A percentile compares a stretch with the other conserved stretches of the same genome.
phyloP scores from a whole-genome alignment of 2,329 filamentous ascomycete genomes.

The Fusarium nelsonii region DNA sequence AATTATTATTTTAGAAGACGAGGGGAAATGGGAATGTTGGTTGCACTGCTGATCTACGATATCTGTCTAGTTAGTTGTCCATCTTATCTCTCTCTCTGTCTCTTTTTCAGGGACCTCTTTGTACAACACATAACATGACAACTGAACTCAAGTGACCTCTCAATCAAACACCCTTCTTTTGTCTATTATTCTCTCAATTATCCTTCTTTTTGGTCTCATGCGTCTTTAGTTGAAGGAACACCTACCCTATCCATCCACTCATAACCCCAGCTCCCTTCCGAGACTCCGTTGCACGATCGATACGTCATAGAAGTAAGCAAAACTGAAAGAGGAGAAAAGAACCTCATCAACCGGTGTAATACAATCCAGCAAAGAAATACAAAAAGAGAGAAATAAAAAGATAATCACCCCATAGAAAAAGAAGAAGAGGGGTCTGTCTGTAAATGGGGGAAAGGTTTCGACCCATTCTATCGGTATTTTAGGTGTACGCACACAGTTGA shows the following conservation, averaged over 20 bases:
- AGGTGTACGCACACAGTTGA: background rate
- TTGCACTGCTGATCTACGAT: constrained; percentile 18
- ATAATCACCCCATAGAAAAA: background rate
- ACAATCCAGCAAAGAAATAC: background rate
- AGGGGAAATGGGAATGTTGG: constrained; percentile 15
- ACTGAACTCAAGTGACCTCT: background rate
- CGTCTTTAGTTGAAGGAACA: background rate
- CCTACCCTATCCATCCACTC: background rate
- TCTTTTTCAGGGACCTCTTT: background rate
- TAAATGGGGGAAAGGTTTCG: background rate
- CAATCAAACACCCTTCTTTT: too few relatives aligned
- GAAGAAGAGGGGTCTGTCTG: too few relatives aligned
- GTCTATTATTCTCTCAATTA: background rate
- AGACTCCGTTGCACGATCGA: background rate
- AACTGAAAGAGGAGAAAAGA: background rate
- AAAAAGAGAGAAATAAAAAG: background rate
- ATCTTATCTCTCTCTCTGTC: background rate
- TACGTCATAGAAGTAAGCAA: constrained; percentile 37
- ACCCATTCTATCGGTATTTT: background rate
- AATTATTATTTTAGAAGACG: background rate
- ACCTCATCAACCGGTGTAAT: constrained; percentile 11
- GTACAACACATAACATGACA: background rate
- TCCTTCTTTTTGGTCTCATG: background rate
- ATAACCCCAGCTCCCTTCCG: background rate
- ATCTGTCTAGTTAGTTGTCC: background rate